These are phyloP conservation scores for Phytophthora brassicae DNA, from an alignment of 352 stramenopile species.

Conservation along the genomic window DNA sequence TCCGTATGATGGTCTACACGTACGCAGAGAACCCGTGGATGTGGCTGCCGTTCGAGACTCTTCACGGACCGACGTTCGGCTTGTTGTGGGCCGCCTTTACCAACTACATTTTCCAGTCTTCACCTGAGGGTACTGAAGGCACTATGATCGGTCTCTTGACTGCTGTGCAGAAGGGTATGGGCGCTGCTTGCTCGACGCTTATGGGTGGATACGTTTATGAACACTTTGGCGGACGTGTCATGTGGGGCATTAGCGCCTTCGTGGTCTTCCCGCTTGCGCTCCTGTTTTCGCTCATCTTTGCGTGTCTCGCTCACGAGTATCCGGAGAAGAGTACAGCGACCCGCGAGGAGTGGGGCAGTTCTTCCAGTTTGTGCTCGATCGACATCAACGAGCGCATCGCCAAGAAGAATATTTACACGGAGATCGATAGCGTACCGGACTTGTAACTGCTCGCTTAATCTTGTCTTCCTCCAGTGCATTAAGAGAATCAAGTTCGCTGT, in stretches of 20 bases:
- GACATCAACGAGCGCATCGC: slow-evolving; percentile 34
- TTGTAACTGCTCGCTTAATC: slow-evolving; percentile 16
- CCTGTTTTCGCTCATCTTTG: slow-evolving; percentile 46
- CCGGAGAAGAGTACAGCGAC: slow-evolving; percentile 31
- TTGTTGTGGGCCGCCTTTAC: slow-evolving; percentile 75
- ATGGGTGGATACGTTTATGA: slow-evolving; percentile 77
- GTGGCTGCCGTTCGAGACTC: slow-evolving; percentile 58
- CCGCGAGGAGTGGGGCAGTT: slow-evolving; percentile 32
- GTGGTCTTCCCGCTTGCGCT: slow-evolving; percentile 50
- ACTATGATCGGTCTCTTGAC: slow-evolving; percentile 74
- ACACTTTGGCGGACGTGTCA: slow-evolving; percentile 48
- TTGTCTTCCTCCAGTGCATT: slow-evolving; percentile 2
- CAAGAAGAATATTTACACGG: slow-evolving; percentile 27
- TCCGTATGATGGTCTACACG: slow-evolving; percentile 66
- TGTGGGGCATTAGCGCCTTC: slow-evolving; percentile 64
- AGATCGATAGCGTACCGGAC: slow-evolving; percentile 25
- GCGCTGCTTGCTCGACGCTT: slow-evolving; percentile 58
- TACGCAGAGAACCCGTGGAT: slow-evolving; percentile 66
- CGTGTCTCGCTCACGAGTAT: slow-evolving; percentile 43
- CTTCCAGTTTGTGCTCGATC: slow-evolving; percentile 34
- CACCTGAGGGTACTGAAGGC: slow-evolving; percentile 58
- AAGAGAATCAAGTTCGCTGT: slow-evolving; percentile 13
- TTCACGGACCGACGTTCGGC: slow-evolving; percentile 74
- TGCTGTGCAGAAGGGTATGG: slow-evolving; percentile 68
- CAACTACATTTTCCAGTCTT: slow-evolving; percentile 75